Evolutionary conservation across 2,329 filamentous ascomycete genomes (phyloP), one percentile per base, ranked within the genome.

Genomic region (Verticillium nonalfalfae): DNA sequence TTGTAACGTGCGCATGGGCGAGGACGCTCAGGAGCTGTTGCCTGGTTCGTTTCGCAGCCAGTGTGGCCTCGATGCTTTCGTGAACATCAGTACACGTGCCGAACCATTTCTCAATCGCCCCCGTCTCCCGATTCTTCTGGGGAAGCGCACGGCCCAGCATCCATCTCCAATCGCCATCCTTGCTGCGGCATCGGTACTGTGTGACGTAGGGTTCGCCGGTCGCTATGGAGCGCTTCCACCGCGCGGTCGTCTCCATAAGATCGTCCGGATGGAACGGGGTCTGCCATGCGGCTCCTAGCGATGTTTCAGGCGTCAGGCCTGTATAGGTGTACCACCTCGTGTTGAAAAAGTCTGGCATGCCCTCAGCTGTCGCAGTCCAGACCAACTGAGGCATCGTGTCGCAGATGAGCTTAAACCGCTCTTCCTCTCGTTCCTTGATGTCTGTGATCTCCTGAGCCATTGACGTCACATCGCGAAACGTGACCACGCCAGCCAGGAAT

Each of bases 11-110:
- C 0, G 90, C 88, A 67, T 93, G 89, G 39, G 88, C 84, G 60
- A 93, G 87, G 33, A 93, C 90, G 63, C 86, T 88, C 9, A 87
- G 78, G 0, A 94, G 79, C 69, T 92, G 89, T 67, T 89, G 84
- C n/a, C 86, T 81, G 18, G 84, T 89, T 61, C 85, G 81, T 63
- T 85, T 86, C 15, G 88, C 88, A 57, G 82, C 81, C 63, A 89
- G 79, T 62, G 89, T 86, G 14, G 88, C 83, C 68, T 90, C 81
- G 3, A 93, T 87, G 54, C 86, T 81, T 64, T 93, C 89, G 68
- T 93, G 87, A 18, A 93, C 89, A 65, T 94, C 90, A 13, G 90
- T 93, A 68, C 88, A 92, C 1, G 89, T 92, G 76, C 89, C 90
- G 67, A 90, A 91, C 90, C 90, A 93, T 69, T 90, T 91, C 62